phyloP scores from a whole-genome alignment of 257 asterid species.

The Lithospermum erythrorhizon region DNA sequence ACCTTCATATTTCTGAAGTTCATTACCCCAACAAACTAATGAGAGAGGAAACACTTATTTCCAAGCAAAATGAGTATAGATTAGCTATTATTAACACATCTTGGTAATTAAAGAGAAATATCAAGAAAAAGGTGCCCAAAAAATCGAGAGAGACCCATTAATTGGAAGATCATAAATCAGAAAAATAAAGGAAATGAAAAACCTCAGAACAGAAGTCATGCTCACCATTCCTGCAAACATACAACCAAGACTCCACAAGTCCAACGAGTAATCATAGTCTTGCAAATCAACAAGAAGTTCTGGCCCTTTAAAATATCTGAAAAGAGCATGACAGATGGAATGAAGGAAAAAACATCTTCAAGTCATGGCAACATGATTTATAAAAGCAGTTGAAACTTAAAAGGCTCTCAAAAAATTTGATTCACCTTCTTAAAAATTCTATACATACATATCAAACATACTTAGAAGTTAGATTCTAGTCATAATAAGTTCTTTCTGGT shows the following conservation, averaged over 20 bases:
- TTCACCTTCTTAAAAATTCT: neutral
- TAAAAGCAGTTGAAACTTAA: neutral
- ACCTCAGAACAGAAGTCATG: neutral
- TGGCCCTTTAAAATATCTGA: conserved; percentile 60
- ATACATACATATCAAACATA: neutral
- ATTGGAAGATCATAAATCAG: neutral
- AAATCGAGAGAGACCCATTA: neutral
- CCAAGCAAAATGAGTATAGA: neutral
- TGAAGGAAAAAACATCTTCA: neutral
- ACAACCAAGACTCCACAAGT: conserved; percentile 87
- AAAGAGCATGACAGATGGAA: neutral
- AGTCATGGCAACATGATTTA: neutral
- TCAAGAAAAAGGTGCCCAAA: neutral
- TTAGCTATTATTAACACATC: neutral
- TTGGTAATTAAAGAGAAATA: too few relatives aligned
- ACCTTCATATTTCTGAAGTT: neutral
- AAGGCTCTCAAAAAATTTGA: neutral
- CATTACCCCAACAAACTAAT: neutral
- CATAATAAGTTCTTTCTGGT: too few relatives aligned
- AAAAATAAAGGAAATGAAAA: neutral
- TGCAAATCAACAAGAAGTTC: conserved; percentile 96
- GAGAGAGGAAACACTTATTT: neutral
- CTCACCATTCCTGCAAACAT: conserved; percentile 90
- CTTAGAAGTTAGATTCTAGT: neutral
- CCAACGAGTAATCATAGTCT: conserved; percentile 94